phyloP scores from a whole-genome alignment of 768 basidiomycete genomes.

The Auricularia sp. region DNA sequence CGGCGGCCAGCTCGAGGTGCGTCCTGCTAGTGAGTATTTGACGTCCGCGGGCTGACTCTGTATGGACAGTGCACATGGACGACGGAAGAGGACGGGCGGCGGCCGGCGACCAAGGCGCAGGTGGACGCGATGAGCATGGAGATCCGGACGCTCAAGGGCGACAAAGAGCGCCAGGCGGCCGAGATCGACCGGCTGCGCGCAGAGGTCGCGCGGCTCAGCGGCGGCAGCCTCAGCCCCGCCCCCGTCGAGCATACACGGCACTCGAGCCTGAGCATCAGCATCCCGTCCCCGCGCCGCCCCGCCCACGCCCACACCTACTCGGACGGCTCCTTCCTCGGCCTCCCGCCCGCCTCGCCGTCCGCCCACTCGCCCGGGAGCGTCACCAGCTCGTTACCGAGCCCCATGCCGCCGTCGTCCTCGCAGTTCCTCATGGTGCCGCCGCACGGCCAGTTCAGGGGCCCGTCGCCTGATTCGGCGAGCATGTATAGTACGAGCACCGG shows the following conservation, averaged over 20 bases:
- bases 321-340: neutral
- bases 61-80: constrained; percentile 5
- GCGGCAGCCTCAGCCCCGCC: neutral
- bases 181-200: neutral
- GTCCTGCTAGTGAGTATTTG: neutral
- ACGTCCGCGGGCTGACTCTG: too few relatives aligned
- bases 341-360: too few relatives aligned
- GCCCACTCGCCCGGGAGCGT: neutral
- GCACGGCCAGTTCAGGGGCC: neutral
- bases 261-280: neutral
- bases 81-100: constrained; percentile 5
- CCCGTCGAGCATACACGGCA: neutral
- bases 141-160: neutral
- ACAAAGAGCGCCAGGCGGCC: neutral
- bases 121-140: constrained; percentile 1
- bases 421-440: neutral
- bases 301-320: neutral
- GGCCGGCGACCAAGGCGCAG: constrained; percentile 6
- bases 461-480: neutral
- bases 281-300: neutral
- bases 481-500: neutral
- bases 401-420: neutral
- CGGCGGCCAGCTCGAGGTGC: neutral
- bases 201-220: neutral
- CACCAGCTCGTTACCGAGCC: neutral